Percentiles rank a stretch among this genome's conserved stretches.
These are phyloP conservation scores for Kwoniella heveanensis DNA, from an alignment of 768 basidiomycete species.

Conservation along the genomic window DNA sequence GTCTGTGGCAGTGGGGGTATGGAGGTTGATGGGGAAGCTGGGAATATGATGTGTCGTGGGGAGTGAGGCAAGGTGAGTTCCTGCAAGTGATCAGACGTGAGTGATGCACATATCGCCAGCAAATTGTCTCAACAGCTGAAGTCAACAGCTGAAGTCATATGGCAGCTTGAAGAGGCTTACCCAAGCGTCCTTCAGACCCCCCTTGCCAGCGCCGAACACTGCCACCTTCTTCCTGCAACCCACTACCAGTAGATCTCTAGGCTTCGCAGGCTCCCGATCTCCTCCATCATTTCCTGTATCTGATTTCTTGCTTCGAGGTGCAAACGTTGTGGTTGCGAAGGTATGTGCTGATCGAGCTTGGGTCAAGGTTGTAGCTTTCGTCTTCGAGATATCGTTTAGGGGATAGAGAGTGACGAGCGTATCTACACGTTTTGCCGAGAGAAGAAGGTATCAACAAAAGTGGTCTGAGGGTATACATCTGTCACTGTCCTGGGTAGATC, in stretches of 20 bases:
- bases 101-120: no score
- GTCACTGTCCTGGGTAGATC: no score
- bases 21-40: slow-evolving; percentile 72
- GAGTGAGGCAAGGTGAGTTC: slow-evolving; percentile 85
- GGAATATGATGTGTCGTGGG: slow-evolving; percentile 78
- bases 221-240: slow-evolving; percentile 85
- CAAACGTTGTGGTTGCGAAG: slow-evolving; percentile 61
- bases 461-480: no score
- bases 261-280: slow-evolving; percentile 17
- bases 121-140: no score
- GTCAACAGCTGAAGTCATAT: no score
- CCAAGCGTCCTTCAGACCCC: slow-evolving; percentile 65
- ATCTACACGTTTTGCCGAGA: slow-evolving; percentile 60
- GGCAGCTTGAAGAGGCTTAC: slow-evolving; percentile 68
- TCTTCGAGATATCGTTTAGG: slow-evolving; percentile 70
- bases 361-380: slow-evolving; percentile 63
- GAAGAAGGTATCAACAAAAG: no score
- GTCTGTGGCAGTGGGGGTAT: slow-evolving; percentile 65
- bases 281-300: slow-evolving; percentile 33
- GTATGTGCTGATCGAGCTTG: slow-evolving; percentile 82
- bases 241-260: slow-evolving; percentile 71
- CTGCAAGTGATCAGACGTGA: slow-evolving; percentile 56
- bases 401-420: slow-evolving; percentile 72
- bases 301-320: slow-evolving; percentile 33
- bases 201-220: slow-evolving; percentile 82